Evolutionary conservation across 2,329 filamentous ascomycete genomes (phyloP), one percentile per base, ranked within the genome.

Genomic region (Zasmidium angulare): DNA sequence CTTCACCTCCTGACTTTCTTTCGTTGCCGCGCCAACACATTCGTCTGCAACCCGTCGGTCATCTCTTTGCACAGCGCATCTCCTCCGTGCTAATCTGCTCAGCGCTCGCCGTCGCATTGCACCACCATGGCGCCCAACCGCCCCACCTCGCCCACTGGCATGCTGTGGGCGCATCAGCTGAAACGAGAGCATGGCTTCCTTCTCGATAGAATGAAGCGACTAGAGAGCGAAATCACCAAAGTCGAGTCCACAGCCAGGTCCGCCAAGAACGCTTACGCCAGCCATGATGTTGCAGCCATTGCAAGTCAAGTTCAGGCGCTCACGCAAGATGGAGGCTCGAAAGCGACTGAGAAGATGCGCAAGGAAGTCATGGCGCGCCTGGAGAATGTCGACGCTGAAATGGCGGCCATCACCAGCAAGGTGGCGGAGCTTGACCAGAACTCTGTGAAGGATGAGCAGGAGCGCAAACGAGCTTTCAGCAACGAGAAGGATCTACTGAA

Each of bases 111-210:
- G 11, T 11, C 26, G 4, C 26, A 29, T 11, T 29, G 4, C 26
- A 29, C 11, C 26, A 29, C 26, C 26, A 65, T 63, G 57, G 52
- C 59, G 24, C 59, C 60, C 7, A 62, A 63, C 24, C 23, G 19
- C 49, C 62, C 67, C 14, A 55, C 66, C 2, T 67, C 65, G 2
- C 67, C 69, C 2, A 66, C 63, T 0, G 61, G 65, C 11, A 69
- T 78, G 3, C 66, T 79, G 9, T 79, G 76, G 76, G 74, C 72
- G 0, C 72, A 76, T 24, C 74, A 77, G 50, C 67, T 78, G 26
- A 74, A 75, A 59, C 69, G 72, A 23, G 71, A 77, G 48, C 71
- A 78, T 58, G 64, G 61, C 2, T 64, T 69, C 49, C 67, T 79
- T 2, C 69, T 75, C 6, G 57, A 64, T 0, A 72, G 75, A 20